These are phyloP conservation scores for Boechera retrofracta DNA, from an alignment of 345 rosid genomes.

Conservation along the genomic window DNA sequence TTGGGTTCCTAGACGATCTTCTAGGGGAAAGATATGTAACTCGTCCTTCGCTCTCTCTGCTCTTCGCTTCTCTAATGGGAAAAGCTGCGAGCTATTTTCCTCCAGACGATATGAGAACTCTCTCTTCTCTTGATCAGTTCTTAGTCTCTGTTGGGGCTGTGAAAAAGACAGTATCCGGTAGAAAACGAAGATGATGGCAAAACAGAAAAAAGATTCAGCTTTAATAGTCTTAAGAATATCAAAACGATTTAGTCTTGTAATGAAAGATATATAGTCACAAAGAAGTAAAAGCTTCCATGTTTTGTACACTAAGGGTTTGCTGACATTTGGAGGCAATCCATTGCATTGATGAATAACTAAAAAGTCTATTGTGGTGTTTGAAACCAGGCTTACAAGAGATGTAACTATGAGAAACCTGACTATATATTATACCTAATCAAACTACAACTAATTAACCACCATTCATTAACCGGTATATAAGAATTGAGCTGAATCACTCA, in stretches of 20 bases:
- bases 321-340: no score
- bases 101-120: conserved; percentile 93
- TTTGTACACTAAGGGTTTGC: no score
- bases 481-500: no score
- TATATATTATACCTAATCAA: no score
- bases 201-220: neutral
- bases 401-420: no score
- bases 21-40: conserved; percentile 71
- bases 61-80: conserved; percentile 78
- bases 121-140: conserved; percentile 90
- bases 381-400: no score
- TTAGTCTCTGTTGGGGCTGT: conserved; percentile 92
- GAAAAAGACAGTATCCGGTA: conserved; percentile 88
- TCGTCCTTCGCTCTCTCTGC: conserved; percentile 72
- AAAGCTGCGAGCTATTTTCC: conserved; percentile 97
- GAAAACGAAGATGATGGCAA: conserved; percentile 53
- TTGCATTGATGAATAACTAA: no score
- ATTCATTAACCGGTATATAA: no score
- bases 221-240: neutral
- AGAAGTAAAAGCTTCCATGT: no score
- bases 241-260: conserved; percentile 22
- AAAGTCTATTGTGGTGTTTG: no score
- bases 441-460: no score
- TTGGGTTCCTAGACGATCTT: conserved; percentile 86
- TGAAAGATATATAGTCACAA: neutral